Base-by-base conservation (phyloP, 1,139 yeast species). In the Pichia sp. region DNA sequence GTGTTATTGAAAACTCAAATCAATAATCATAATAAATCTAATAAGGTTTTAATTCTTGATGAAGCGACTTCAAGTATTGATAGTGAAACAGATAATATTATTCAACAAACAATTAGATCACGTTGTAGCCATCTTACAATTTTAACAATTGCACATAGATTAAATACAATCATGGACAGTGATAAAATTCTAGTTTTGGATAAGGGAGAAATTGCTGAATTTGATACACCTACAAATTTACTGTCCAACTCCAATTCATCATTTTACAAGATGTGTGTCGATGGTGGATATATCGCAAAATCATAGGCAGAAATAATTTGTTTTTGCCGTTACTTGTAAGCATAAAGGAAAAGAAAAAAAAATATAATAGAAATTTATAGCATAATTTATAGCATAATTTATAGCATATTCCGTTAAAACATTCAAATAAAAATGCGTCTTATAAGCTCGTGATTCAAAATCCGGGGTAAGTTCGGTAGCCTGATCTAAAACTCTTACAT, bases 51-150 rank as follows among this genome's bases (percentile, higher is more conserved):
- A 49, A 77, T 86, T 20, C 67, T 86, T 42, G 95, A 86, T 61
- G 95, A 86, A 65, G 95, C 95, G 0, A 86, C 95, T 0, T 90
- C 95, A 0, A 84, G 92, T 3, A 90, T 86, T 29, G 95, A 86
- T 62, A 79, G 82, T 20, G 84, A 83, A 60, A 86, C 95, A 0
- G 95, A 85, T 59, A 75, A 74, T 54, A 74, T 84, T 47, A 79
- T 85, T 46, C 95, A 85, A 65, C 78, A 80, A 53, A 84, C 94
- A 0, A 85, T 86, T 39, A 71, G 90, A 49, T 60, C 66, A 2
- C 80, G 79, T 58, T 85, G 85, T 62, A 69, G 67, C 43, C 73
- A 80, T 53, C 74, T 82, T 59, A 85, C 95, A 0, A 84, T 85
- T 50, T 66, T 86, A 43, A 85, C 94, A 0, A 85, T 86, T 57